Evolutionary conservation across 2,329 filamentous ascomycete genomes (phyloP).

Genomic region (Akanthomyces lecanii): DNA sequence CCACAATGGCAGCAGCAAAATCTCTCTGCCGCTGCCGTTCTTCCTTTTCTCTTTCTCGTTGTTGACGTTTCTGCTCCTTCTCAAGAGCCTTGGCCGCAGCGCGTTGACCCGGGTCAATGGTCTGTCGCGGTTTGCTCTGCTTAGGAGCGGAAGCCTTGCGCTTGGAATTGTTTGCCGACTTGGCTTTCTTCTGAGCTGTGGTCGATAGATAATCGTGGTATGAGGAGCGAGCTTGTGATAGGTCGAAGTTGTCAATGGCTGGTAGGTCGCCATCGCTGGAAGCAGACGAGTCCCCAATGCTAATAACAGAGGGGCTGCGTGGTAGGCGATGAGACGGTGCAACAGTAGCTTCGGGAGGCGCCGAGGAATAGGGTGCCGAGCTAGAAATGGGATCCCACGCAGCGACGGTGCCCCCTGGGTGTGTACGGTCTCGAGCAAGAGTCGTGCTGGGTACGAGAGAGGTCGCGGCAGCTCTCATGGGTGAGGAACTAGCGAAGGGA

Average conservation of each 20-base stretch:
- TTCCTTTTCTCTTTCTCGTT: constrained; percentile 57
- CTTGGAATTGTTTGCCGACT: constrained; percentile 25
- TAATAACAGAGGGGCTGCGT: constrained; percentile 28
- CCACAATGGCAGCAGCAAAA: constrained; percentile 59
- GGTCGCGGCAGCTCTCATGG: neutral
- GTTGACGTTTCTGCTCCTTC: constrained; percentile 50
- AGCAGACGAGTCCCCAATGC: constrained; percentile 32
- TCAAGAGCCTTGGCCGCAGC: constrained; percentile 48
- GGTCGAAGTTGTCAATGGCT: constrained; percentile 40
- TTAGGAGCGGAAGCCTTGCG: neutral
- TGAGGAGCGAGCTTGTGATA: constrained; percentile 22
- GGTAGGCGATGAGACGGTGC: constrained; percentile 31
- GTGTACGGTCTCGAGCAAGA: neutral
- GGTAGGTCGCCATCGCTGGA: constrained; percentile 49
- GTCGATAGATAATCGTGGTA: constrained; percentile 2
- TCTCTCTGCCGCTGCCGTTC: constrained; percentile 61
- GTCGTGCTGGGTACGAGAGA: neutral
- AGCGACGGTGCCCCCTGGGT: neutral
- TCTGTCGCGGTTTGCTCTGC: constrained; percentile 2
- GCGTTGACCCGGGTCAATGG: constrained; percentile 30
- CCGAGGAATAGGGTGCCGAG: constrained; percentile 38
- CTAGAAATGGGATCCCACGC: constrained; percentile 52
- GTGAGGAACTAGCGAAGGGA: constrained; percentile 20
- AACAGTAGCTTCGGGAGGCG: constrained; percentile 19
- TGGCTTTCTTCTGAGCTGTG: constrained; percentile 21